These are phyloP conservation scores for Circinella umbellata DNA, from an alignment of 371 early-diverging fungal genomes.

Conservation along the genomic window DNA sequence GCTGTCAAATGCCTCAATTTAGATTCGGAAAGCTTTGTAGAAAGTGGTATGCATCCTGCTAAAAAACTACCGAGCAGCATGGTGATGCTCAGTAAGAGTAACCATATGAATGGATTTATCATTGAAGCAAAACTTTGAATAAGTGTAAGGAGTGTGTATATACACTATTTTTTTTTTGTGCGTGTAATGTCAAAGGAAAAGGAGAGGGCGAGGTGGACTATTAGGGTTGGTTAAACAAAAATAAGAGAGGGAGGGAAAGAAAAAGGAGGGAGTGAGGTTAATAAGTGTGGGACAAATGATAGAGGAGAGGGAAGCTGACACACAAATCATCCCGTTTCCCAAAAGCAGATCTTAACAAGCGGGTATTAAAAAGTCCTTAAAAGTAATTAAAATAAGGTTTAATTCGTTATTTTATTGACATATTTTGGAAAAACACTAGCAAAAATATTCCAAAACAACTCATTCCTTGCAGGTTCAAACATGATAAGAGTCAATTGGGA, in stretches of 20 bases:
- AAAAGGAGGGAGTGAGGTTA: not conserved
- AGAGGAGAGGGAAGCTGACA: no score
- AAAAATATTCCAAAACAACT: slow-evolving; percentile 54
- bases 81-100: slow-evolving; percentile 74
- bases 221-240: not conserved
- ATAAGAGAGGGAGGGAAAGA: not conserved
- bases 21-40: slow-evolving; percentile 76
- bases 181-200: no score
- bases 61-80: slow-evolving; percentile 90
- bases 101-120: slow-evolving; percentile 71
- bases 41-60: slow-evolving; percentile 86
- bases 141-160: not conserved
- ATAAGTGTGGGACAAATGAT: no score
- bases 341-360: no score
- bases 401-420: not conserved
- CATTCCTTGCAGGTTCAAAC: slow-evolving; percentile 39
- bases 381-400: not conserved
- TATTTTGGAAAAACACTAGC: slow-evolving; percentile 43
- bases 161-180: no score
- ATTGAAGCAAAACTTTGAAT: not conserved
- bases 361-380: no score
- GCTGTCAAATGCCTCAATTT: slow-evolving; percentile 78
- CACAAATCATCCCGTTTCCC: no score
- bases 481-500: slow-evolving; percentile 14
- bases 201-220: no score